These are phyloP conservation scores for Pythium rhizo-oryzae DNA, from an alignment of 352 stramenopile species.

Conservation along the genomic window DNA sequence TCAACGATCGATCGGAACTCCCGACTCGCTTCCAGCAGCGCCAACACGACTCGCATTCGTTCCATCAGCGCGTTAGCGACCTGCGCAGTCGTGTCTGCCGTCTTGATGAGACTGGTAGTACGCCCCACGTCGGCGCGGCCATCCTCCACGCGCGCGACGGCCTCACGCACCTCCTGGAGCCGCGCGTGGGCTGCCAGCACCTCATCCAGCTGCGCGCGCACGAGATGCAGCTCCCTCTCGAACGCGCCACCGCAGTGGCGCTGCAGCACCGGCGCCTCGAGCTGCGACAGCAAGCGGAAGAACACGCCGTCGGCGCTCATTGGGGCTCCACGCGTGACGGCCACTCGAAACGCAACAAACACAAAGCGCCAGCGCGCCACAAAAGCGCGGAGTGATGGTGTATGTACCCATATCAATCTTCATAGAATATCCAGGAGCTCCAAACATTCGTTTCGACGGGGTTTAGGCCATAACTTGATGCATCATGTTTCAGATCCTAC, in stretches of 20 bases:
- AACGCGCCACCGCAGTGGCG: conserved; percentile 12
- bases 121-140: conserved; percentile 2
- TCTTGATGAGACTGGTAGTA: background rate
- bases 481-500: background rate
- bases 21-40: background rate
- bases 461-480: background rate
- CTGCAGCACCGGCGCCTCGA: conserved; percentile 14
- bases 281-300: conserved; percentile 16
- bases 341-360: too few species aligned
- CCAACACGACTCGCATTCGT: background rate
- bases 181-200: conserved; percentile 1
- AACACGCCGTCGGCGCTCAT: conserved; percentile 6
- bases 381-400: conserved; percentile 10
- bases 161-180: conserved; percentile 22
- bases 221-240: conserved; percentile 6
- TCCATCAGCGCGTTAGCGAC: background rate
- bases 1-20: background rate
- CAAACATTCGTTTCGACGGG: background rate
- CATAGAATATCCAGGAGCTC: background rate
- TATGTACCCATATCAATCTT: conserved; percentile 15
- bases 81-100: background rate
- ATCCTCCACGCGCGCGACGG: conserved; percentile 4
- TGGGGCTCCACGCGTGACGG: background rate
- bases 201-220: conserved; percentile 1
- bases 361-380: background rate